Evolutionary conservation across 805 yeast species (phyloP), one percentile per base, ranked within the genome.

Genomic region (Clavispora carvajalis): DNA sequence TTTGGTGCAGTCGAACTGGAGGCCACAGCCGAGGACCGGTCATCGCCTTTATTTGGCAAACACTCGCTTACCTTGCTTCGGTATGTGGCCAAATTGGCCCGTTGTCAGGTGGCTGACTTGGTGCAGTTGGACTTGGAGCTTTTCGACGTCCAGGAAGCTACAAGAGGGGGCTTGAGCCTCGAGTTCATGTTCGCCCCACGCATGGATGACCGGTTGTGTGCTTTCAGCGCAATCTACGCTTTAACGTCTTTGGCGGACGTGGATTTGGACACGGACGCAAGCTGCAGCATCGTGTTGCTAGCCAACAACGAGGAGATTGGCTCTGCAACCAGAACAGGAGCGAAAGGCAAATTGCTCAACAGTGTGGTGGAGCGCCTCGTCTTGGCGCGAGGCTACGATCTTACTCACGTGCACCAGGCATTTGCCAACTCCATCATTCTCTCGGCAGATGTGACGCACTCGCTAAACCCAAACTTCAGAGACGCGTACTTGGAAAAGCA

Each of bases 361-460:
- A 52, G 49, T 18, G 48, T 52, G 10, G 48, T 58, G 25, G 53
- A 45, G 25, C 38, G 54, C 11, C 41, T 57, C 4, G 37, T 33
- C 15, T 31, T 6, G 19, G 44, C 25, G 12, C 22, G 47, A 23
- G 37, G 30, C 23, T 7, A 33, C 37, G 31, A 29, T 37, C 21
- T 5, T 7, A 12, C 41, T 17, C 44, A 36, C 4, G 38, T 34
- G 13, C 28, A 35, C 4, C 37, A 49, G 12, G 53, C 52, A 2
- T 61, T 44, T 39, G 62, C 67, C 22, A 65, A 65, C 43, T 58
- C 69, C 11, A 38, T 67, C 4, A 37, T 67, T 13, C 46, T 69
- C 16, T 67, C 73, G 3, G 68, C 72, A 2, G 74, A 69, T 46
- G 73, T 68, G 7, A 69, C 73, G 4, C 74, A 68, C 45, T 63